Evolutionary conservation across 2,329 filamentous ascomycete genomes (phyloP), one percentile per base, ranked within the genome.

Genomic region (Colletotrichum nymphaeae): DNA sequence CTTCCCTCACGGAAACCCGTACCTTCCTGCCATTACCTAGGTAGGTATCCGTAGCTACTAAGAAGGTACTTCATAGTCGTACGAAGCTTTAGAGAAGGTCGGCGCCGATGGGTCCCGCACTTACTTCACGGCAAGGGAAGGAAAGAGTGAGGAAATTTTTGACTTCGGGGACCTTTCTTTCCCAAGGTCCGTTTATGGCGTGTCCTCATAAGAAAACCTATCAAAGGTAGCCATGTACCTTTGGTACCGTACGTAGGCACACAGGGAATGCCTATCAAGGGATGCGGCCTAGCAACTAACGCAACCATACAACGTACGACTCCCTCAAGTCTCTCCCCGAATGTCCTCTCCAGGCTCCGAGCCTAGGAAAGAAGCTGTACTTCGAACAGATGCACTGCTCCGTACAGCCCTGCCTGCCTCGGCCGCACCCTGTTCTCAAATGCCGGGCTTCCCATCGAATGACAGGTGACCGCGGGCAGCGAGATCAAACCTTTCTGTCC

Each of bases 371-470:
- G 53, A 66, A 66, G 42, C 42, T 49, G 42, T 49, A 49, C 42
- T 49, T 49, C 19, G 42, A 49, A 49, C 42, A 11, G 42, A 49
- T 32, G 11, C 32, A 35, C 32, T 11, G 32, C 32, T 35, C 32
- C 32, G 5, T 5, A 58, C 3, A 32, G 26, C 57, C 30, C 42
- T 49, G 58, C 26, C 59, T 32, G 37, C 35, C 58, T 49, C 67
- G 67, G n/a, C 64, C 65, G 66, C 49, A 67, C 59, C 67, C 59
- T 63, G 58, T 37, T 58, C 42, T 22, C 65, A 63, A 69, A 64
- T 69, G 42, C 66, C 59, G 69, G 32, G 5, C 60, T n/a, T 64
- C 60, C 57, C 53, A 69, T 69, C 37, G 63, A 72, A 63, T 63
- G 57, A 62, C 49, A 59, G 59, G 35, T 57, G 28, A 63, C 60